Evolutionary conservation across 1,284 basidiomycete species (phyloP).

Genomic region (Schizophyllum commune): DNA sequence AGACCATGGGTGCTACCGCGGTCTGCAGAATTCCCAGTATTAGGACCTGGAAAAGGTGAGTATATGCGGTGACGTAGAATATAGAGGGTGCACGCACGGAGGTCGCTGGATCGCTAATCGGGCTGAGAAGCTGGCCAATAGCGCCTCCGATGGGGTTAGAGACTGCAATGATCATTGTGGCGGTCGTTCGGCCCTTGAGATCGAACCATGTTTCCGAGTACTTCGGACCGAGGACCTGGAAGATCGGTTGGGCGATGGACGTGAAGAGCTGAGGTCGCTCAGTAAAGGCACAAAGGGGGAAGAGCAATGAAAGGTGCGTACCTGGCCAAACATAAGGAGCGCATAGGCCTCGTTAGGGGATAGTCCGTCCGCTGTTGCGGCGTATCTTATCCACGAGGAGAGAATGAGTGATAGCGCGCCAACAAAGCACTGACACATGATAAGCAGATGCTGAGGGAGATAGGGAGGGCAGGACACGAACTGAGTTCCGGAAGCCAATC

Average conservation of each 20-base stretch:
- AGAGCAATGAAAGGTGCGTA: background rate
- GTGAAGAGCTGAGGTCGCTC: constrained; percentile 36
- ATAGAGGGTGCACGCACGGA: background rate
- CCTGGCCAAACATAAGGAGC: constrained; percentile 29
- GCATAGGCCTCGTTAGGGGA: constrained; percentile 43
- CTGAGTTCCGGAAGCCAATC: constrained; percentile 46
- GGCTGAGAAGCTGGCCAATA: constrained; percentile 63
- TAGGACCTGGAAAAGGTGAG: constrained; percentile 41
- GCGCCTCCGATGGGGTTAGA: constrained; percentile 68
- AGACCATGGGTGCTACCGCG: constrained; percentile 43
- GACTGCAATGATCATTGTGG: constrained; percentile 73
- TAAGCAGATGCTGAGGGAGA: background rate
- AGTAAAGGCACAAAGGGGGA: background rate
- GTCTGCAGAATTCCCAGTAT: constrained; percentile 66
- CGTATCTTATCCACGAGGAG: constrained; percentile 68
- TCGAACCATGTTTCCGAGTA: constrained; percentile 80
- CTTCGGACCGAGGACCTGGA: constrained; percentile 58
- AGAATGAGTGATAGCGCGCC: constrained; percentile 46
- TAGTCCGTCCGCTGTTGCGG: constrained; percentile 51
- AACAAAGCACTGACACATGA: constrained; percentile 36
- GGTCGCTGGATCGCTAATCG: constrained; percentile 15
- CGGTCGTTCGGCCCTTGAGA: constrained; percentile 63
- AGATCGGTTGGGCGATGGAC: constrained; percentile 53
- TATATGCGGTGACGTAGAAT: background rate
- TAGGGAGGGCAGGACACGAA: background rate